Percentiles rank a stretch among this genome's conserved stretches.
phyloP scores from a whole-genome alignment of 148 eudicot genomes.

The Cornus controversa region DNA sequence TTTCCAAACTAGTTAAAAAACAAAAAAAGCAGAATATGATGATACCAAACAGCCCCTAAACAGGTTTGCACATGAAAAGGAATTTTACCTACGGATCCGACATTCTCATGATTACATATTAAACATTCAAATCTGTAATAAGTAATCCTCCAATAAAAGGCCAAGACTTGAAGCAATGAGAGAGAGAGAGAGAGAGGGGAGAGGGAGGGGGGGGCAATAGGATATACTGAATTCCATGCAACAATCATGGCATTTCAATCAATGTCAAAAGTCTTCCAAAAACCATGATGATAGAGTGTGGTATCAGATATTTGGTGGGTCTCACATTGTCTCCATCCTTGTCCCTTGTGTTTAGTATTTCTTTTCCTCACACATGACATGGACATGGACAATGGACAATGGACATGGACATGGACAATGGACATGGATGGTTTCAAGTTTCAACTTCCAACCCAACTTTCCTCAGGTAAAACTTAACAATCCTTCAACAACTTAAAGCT shows the following conservation, averaged over 20 bases:
- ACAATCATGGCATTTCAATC: constrained; percentile 37
- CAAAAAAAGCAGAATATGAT: background rate
- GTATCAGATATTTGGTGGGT: constrained; percentile 39
- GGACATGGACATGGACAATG: no score
- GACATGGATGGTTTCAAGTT: no score
- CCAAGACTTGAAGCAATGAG: constrained; percentile 23
- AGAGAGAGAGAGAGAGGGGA: no score
- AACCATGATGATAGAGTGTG: constrained; percentile 31
- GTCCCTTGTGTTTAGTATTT: background rate
- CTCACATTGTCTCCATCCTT: constrained; percentile 11
- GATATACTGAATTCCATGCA: constrained; percentile 51
- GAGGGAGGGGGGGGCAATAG: background rate
- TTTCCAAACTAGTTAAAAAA: background rate
- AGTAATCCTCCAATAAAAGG: background rate
- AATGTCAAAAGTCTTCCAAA: constrained; percentile 28
- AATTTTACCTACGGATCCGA: constrained; percentile 29
- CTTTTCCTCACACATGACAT: background rate
- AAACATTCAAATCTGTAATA: constrained; percentile 30
- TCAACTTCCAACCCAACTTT: constrained; percentile 14
- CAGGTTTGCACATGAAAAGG: constrained; percentile 5
- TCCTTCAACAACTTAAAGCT: constrained; percentile 39
- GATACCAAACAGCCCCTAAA: background rate
- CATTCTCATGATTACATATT: constrained; percentile 31
- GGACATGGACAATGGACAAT: no score
- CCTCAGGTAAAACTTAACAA: constrained; percentile 30